Evolutionary conservation across 2,329 filamentous ascomycete species (phyloP).

Genomic region (Endothia cerciana): DNA sequence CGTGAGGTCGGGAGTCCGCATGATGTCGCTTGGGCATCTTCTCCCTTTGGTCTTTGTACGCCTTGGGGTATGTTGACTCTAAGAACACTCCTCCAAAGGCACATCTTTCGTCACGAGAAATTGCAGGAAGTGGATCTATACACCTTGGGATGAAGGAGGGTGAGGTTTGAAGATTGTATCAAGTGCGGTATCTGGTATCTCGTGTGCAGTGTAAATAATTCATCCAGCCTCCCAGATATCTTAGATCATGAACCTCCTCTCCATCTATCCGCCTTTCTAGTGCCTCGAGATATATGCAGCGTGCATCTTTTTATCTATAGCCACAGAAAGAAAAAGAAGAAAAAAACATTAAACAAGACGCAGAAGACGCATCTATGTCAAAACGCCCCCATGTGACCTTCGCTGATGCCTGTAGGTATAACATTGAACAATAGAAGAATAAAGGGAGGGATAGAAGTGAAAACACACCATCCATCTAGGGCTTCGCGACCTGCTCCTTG

Average conservation of each 20-base stretch:
- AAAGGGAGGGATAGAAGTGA: slow-evolving; percentile 14
- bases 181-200: slow-evolving; percentile 13
- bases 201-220: slow-evolving; percentile 5
- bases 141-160: neutral
- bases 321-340: neutral
- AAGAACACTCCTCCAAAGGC: no score
- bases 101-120: no score
- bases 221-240: slow-evolving; percentile 1
- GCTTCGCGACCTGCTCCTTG: slow-evolving; percentile 62
- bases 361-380: slow-evolving; percentile 14
- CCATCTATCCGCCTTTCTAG: neutral
- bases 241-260: neutral
- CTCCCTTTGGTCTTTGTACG: no score
- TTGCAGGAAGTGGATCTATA: no score
- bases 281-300: neutral
- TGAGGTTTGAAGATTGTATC: neutral
- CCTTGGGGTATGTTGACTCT: no score
- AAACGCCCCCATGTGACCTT: slow-evolving; percentile 24
- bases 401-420: slow-evolving; percentile 26
- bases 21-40: no score
- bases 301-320: slow-evolving; percentile 1
- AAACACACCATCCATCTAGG: slow-evolving; percentile 36
- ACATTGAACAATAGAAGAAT: slow-evolving; percentile 8
- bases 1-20: no score
- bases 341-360: slow-evolving; percentile 6